Evolutionary conservation across 140 eudicot genomes (phyloP).

Genomic region (Anethum foeniculum): DNA sequence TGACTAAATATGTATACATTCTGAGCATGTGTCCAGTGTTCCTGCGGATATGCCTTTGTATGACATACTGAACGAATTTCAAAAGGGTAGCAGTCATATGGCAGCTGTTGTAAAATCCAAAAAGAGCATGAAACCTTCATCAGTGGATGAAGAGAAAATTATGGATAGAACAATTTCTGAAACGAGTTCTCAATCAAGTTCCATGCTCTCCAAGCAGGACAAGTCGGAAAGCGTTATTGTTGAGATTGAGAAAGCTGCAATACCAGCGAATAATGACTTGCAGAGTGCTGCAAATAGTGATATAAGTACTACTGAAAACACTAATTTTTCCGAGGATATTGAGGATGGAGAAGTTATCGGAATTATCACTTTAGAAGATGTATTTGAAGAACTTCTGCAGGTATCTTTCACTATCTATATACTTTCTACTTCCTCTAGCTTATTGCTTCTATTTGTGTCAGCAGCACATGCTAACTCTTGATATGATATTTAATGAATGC

Average conservation of each 20-base stretch:
- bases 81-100: constrained; percentile 99
- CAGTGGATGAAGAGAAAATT: constrained; percentile 42
- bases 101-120: constrained; percentile 91
- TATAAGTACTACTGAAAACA: constrained; percentile 26
- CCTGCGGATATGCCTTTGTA: constrained; percentile 98
- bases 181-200: constrained; percentile 32
- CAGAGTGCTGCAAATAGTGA: constrained; percentile 17
- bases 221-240: constrained; percentile 42
- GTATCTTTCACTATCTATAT: constrained; percentile 20
- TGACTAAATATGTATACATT: background rate
- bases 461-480: background rate
- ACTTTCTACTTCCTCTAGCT: background rate
- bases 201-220: constrained; percentile 29
- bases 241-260: constrained; percentile 54
- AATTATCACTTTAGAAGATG: constrained; percentile 92
- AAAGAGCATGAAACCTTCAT: constrained; percentile 39
- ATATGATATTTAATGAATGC: constrained; percentile 21
- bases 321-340: constrained; percentile 36
- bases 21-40: constrained; percentile 41
- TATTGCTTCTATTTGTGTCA: background rate
- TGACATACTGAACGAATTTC: constrained; percentile 94
- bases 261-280: background rate
- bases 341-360: constrained; percentile 94
- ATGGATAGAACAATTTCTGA: constrained; percentile 16
- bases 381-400: constrained; percentile 96